Percentiles rank a stretch among this genome's conserved stretches.
Conservation (phyloP, 371 early-diverging fungal genomes). For the Mucor sp. region DNA sequence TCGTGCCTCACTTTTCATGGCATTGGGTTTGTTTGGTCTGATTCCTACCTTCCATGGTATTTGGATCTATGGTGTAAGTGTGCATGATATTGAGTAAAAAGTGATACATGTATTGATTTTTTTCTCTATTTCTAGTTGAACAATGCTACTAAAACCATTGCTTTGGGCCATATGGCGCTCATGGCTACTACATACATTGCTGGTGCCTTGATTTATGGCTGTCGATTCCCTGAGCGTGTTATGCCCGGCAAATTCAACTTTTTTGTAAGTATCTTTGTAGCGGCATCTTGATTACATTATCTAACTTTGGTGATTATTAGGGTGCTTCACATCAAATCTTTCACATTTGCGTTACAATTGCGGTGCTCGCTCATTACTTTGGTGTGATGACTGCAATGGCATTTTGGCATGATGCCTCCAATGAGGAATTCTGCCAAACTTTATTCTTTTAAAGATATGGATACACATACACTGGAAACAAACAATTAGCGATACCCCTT, state of each 20-base stretch:
- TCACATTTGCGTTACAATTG: constrained; percentile 83
- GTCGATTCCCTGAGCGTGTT: constrained; percentile 60
- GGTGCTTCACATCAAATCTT: constrained; percentile 91
- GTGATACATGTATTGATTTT: background rate
- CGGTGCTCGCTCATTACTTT: constrained; percentile 75
- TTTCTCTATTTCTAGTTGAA: constrained; percentile 20
- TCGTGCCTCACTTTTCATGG: constrained; percentile 79
- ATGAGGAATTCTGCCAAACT: constrained; percentile 15
- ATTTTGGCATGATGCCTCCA: constrained; percentile 46
- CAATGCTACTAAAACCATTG: constrained; percentile 58
- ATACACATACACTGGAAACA: background rate
- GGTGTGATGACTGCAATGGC: constrained; percentile 75
- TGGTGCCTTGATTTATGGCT: constrained; percentile 87
- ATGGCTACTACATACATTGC: constrained; percentile 80
- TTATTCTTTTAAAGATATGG: background rate
- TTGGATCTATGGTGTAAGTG: constrained; percentile 71
- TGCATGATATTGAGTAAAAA: background rate
- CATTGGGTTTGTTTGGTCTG: constrained; percentile 77
- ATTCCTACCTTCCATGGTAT: constrained; percentile 78
- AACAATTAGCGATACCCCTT: background rate
- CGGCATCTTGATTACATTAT: background rate
- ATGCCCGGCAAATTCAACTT: constrained; percentile 64
- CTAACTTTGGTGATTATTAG: constrained; percentile 24
- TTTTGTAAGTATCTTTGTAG: constrained; percentile 46
- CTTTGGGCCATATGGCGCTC: constrained; percentile 59